Evolutionary conservation across 306 rosid genomes (phyloP), one percentile per base, ranked within the genome.

Genomic region (Vachellia pachyceras): DNA sequence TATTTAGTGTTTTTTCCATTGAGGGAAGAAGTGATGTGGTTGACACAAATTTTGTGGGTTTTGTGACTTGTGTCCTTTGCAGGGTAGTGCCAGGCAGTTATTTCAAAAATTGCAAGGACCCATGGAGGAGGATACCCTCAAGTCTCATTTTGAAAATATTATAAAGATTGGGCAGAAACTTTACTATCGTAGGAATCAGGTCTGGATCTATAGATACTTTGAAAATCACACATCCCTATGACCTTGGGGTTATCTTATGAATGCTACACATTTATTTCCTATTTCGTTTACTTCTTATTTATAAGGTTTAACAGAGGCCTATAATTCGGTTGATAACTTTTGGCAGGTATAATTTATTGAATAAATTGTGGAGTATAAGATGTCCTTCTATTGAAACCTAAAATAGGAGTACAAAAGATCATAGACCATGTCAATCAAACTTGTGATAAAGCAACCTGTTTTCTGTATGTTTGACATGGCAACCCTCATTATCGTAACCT

Each of bases 1-100:
- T 67, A 25, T 80, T 22, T 72, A 7, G 40, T 55, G 40, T 8
- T 66, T 49, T 14, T 70, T 40, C 46, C 71, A 25, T 70, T 67
- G 36, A 58, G 37, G 41, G 75, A 55, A 22, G 39, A 69, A 12
- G 57, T 33, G 57, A n/a, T 64, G 47, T 78, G 52, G 5, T 79
- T 47, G 71, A 33, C 77, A 11, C 69, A 68, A 77, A 60, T 36
- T 45, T 79, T 70, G 78, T 74, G 76, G 70, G 29, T 78, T 87
- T 78, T 64, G 60, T 72, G 73, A 35, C 6, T 82, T 77, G 75
- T 63, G 55, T 75, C 73, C 71, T 80, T 76, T 82, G 85, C 97
- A 96, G 99, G 99, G 99, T 55, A 96, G 99, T 87, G 99, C 99
- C 65, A 90, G 98, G 68, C 99, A 96, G 82, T 89, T 96, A 86